phyloP scores from a whole-genome alignment of 2,329 filamentous ascomycete species.

The Ascochyta koolunga region DNA sequence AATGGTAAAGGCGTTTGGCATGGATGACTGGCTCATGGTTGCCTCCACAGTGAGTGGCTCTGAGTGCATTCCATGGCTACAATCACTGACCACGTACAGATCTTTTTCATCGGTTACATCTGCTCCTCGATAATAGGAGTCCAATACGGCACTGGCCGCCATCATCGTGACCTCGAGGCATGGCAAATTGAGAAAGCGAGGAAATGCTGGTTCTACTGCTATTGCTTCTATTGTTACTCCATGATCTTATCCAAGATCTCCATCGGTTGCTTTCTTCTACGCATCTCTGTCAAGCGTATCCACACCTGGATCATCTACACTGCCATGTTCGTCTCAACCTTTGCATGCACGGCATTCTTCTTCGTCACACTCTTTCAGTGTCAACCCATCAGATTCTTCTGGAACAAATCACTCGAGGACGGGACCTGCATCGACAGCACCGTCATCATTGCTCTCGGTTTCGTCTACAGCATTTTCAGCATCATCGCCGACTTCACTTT shows the following conservation, averaged over 20 bases:
- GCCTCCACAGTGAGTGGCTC: constrained; percentile 34
- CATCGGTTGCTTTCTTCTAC: constrained; percentile 41
- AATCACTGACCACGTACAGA: constrained; percentile 17
- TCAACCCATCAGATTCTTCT: constrained; percentile 57
- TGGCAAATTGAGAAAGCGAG: constrained; percentile 31
- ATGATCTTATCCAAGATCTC: constrained; percentile 45
- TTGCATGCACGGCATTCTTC: constrained; percentile 51
- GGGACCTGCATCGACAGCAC: constrained; percentile 52
- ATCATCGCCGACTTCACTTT: constrained; percentile 57
- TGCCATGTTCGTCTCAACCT: constrained; percentile 44
- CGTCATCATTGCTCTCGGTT: constrained; percentile 51
- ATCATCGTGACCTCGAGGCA: constrained; percentile 30
- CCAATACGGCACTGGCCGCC: constrained; percentile 39
- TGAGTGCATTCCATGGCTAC: neutral
- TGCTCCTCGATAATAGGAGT: constrained; percentile 37
- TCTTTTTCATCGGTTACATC: constrained; percentile 34
- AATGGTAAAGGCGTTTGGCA: constrained; percentile 45
- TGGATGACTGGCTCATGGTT: constrained; percentile 46
- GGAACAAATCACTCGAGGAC: constrained; percentile 44
- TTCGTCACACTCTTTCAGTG: constrained; percentile 60
- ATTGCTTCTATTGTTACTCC: constrained; percentile 39
- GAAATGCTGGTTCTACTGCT: constrained; percentile 44
- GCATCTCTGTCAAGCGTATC: constrained; percentile 37
- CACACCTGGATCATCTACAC: constrained; percentile 47
- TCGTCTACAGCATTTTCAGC: constrained; percentile 56